phyloP scores from a whole-genome alignment of 805 yeast genomes.

The Candida krabiensis region DNA sequence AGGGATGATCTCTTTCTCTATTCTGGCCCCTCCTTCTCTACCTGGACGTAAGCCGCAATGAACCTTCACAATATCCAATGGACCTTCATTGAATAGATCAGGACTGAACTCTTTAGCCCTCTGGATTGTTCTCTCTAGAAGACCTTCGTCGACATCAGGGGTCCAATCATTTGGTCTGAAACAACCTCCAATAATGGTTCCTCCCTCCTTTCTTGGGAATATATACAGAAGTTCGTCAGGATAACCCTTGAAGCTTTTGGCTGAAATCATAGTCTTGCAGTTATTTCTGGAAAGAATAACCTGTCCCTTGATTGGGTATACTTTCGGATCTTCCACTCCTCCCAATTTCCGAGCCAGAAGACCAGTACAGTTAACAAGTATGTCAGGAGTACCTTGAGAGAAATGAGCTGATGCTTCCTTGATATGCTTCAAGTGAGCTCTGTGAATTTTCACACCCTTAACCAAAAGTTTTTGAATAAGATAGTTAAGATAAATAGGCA shows the following conservation, averaged over 20 bases:
- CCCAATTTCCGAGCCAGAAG: slow-evolving; percentile 42
- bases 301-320: slow-evolving; percentile 61
- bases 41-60: slow-evolving; percentile 73
- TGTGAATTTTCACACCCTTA: slow-evolving; percentile 42
- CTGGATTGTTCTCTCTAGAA: slow-evolving; percentile 46
- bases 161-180: slow-evolving; percentile 23
- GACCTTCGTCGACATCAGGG: slow-evolving; percentile 37
- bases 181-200: slow-evolving; percentile 63
- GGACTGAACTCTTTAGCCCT: slow-evolving; percentile 45
- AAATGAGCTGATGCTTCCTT: slow-evolving; percentile 50
- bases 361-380: slow-evolving; percentile 62
- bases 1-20: slow-evolving; percentile 38
- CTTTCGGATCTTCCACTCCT: slow-evolving; percentile 39
- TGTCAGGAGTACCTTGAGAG: slow-evolving; percentile 41
- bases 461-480: slow-evolving; percentile 40
- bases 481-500: slow-evolving; percentile 29
- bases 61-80: slow-evolving; percentile 46
- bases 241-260: slow-evolving; percentile 28
- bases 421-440: slow-evolving; percentile 43
- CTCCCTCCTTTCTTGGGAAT: slow-evolving; percentile 77
- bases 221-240: slow-evolving; percentile 53
- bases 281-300: slow-evolving; percentile 52
- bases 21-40: slow-evolving; percentile 57
- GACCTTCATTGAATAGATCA: slow-evolving; percentile 34
- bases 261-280: slow-evolving; percentile 22